Base-by-base conservation (phyloP, 1,139 yeast genomes). In the Barnettozyma hawaiiensis region DNA sequence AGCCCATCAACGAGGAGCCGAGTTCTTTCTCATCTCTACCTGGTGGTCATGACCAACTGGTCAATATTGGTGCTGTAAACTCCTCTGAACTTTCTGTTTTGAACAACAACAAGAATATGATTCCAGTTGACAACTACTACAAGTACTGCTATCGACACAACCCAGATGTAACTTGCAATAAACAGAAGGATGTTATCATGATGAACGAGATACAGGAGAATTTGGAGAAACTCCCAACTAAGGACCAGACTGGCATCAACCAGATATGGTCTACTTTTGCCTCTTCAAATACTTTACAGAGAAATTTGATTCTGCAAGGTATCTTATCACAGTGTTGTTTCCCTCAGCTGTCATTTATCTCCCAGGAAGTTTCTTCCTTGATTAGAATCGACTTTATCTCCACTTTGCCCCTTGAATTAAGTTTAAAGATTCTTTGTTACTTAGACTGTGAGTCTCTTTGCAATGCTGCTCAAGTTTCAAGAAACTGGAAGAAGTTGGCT, bases 361-460 rank as follows among this genome's bases (percentile, higher is more conserved):
- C 95, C 1, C 80, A 83, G 51, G 92, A 87, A 60, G 85, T 92
- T 20, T 76, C 82, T 34, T 74, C 78, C 40, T 69, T 92, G 56
- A 85, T 92, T 49, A 79, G 92, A 51, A 86, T 92, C 47, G 98
- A 92, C 64, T 90, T 89, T 59, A 77, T 92, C 36, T 71, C 85
- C 26, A 82, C 90, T 7, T 70, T 92, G 40, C 98, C 98, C 3
- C 74, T 79, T 49, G 98, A 92, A 62, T 69, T 92, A 33, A 75
- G 95, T 2, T 73, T 89, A 52, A 89, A 87, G 61, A 82, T 92
- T 31, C 67, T 92, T 41, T 85, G 95, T 55, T 90, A 85, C 61
- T 69, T 92, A 52, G 98, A 92, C 62, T 90, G 97, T 61, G 83
- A 81, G 40, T 85, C 96, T 19, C 71, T 92, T 41, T 90, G 97